Base-by-base conservation (phyloP, 2,329 filamentous ascomycete genomes). In the Fusarium hostae region DNA sequence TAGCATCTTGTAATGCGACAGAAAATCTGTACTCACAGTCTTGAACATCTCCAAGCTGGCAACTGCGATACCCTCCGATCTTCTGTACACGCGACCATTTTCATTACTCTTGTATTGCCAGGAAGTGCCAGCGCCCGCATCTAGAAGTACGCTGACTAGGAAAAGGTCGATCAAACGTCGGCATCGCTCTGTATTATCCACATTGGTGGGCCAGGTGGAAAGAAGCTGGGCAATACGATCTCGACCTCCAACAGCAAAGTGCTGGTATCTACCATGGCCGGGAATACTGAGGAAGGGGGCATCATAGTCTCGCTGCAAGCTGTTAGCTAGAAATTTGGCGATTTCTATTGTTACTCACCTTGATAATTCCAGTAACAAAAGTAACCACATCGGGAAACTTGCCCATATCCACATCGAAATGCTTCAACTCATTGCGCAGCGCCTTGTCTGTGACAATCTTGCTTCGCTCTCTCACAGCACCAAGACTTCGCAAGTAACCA, bases 101-200 rank as follows among this genome's bases (percentile, higher is more conserved):
- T 97, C 94, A 70, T 91, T 91, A 79, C 94, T 97, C 84, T 93
- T 96, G 84, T 97, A 99, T 74, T 90, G 91, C 96, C 96, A 99
- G 73, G 90, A 88, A 5, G 90, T 95, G 43, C 96, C 96, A 4
- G 96, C 94, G 43, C 96, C 96, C 8, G 96, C 94, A 78, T 97
- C 93, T 12, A 97, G 86, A 54, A 97, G 84, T 11, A 96, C 93
- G 54, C 93, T 95, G 70, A 96, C 79, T 44, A 94, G 84, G 82
- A 94, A 95, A 39, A 95, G 86, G 75, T 95, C 93, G 66, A 95
- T 87, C 68, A 95, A 82, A 69, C 93, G 88, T 70, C 92, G 90
- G 65, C 92, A 93, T 69, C 90, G 89, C 82, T 95, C 93, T 62
- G 89, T 89, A 70, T 86, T 88, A 79, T 96, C 93, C 43, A 94